Base-by-base conservation (phyloP, 2,329 filamentous ascomycete genomes). In the Aureobasidium sp. region DNA sequence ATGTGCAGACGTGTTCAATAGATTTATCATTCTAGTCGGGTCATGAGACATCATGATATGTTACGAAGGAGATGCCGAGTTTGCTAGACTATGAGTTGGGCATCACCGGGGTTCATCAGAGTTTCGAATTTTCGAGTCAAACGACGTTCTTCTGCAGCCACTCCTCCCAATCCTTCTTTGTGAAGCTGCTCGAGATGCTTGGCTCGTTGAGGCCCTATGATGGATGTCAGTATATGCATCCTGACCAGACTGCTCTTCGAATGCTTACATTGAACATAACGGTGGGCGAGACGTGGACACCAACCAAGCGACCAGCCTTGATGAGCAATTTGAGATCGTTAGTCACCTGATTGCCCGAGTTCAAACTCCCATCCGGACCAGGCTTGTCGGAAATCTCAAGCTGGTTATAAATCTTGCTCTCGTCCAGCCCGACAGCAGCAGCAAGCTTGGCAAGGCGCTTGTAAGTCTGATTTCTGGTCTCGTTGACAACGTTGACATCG, bases 271-370 rank as follows among this genome's bases (percentile, higher is more conserved):
- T 86, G 73, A 95, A 92, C 54, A 96, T 80, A 22, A 93, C 91
- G 0, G 92, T 97, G 1, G 93, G 93, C 45, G 90, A 93, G 44
- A 97, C 90, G 77, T 97, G 93, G 47, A 96, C 85, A 14, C 92
- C 89, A 9, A 89, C 82, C 67, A 94, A 76, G 47, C 93, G 80
- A 69, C 90, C 81, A 53, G 76, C 75, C 77, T 81, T 68, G 64
- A 93, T 85, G 69, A 93, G 78, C 53, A 90, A 75, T 80, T 96
- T 97, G 61, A 97, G 74, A 73, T 96, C 91, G 71, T 88, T 82
- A 27, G 92, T 97, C 57, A 95, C 87, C 62, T 79, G 78, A 72
- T 97, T 97, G 0, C 93, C 92, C 9, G 71, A 73, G 72, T 97
- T 97, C 73, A 91, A 73, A 35, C 80, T 77, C 0, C 88, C 90